Evolutionary conservation across 108 stramenopile species (phyloP).

Genomic region (Fistulifera solaris): DNA sequence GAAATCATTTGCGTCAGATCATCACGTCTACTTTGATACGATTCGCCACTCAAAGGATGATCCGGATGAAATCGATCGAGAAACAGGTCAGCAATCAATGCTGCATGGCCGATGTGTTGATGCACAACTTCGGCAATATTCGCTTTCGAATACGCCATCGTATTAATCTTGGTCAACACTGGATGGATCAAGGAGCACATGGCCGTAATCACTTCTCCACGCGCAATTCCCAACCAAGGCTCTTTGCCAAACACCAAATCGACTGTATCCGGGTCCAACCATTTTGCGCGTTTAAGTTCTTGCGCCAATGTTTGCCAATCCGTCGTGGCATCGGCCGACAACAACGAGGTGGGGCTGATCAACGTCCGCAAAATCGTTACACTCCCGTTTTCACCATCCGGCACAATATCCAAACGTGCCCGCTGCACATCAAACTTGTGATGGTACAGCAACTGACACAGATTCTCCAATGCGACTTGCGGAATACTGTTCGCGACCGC

Average conservation of each 20-base stretch:
- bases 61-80: conserved; percentile 82
- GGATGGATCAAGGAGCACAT: conserved; percentile 87
- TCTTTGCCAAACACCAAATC: conserved; percentile 77
- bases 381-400: conserved; percentile 86
- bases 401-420: conserved; percentile 84
- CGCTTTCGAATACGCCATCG: conserved; percentile 72
- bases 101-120: no score
- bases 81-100: conserved; percentile 70
- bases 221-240: conserved; percentile 62
- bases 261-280: conserved; percentile 84
- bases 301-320: conserved; percentile 33
- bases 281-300: conserved; percentile 82
- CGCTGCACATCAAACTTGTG: conserved; percentile 83
- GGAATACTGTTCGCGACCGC: conserved; percentile 89
- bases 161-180: conserved; percentile 73
- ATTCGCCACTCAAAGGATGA: conserved; percentile 41
- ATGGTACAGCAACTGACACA: conserved; percentile 68
- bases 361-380: conserved; percentile 48
- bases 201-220: conserved; percentile 87
- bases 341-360: no score
- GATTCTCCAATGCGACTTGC: conserved; percentile 77
- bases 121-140: conserved; percentile 39
- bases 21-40: conserved; percentile 35
- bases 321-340: no score
- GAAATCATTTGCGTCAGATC: conserved; percentile 36